phyloP scores from a whole-genome alignment of 257 asterid species.

The Solanum appendiculatum region DNA sequence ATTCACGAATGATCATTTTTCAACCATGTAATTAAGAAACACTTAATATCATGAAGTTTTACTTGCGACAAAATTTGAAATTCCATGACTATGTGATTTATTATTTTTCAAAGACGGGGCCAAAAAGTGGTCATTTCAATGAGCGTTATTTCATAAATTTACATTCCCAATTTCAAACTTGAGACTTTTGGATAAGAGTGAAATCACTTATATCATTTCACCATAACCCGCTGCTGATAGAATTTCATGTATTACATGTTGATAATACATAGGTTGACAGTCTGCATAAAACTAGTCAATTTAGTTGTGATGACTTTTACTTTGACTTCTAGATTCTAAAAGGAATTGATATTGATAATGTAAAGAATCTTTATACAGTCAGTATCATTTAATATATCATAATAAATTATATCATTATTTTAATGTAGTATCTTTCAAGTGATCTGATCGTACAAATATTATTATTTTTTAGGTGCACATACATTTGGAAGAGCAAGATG shows the following conservation, averaged over 20 bases:
- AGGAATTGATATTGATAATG: no score
- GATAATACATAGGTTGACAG: background rate
- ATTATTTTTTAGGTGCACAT: background rate
- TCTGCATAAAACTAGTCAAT: background rate
- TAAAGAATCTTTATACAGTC: background rate
- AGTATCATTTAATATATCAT: no score
- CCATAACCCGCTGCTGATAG: no score
- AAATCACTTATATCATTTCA: no score
- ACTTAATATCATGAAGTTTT: background rate
- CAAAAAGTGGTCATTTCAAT: no score
- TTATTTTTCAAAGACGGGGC: background rate
- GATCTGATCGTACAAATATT: background rate
- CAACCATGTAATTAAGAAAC: background rate
- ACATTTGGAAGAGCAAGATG: conserved; percentile 65
- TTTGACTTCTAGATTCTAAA: background rate
- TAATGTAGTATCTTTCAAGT: no score
- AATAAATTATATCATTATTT: no score
- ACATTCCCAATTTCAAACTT: no score
- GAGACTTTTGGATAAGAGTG: background rate
- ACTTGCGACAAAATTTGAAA: no score
- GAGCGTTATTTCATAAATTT: no score
- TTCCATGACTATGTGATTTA: background rate
- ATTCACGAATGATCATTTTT: background rate
- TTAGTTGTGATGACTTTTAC: no score
- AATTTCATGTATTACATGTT: no score